Evolutionary conservation across 495 filamentous ascomycete genomes (phyloP), one percentile per base, ranked within the genome.

Genomic region (Aspergillus biplanus): DNA sequence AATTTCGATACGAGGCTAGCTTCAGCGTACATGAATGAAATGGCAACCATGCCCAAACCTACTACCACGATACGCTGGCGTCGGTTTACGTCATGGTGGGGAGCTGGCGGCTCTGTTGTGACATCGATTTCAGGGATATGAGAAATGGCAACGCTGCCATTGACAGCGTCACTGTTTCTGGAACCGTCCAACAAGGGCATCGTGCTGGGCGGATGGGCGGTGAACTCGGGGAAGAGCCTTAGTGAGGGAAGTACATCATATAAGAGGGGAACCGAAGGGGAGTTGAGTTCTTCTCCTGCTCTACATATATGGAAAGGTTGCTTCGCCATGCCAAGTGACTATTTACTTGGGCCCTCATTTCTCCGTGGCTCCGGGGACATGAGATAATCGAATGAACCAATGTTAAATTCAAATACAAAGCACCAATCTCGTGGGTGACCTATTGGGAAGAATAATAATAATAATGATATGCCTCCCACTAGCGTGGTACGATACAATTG

Each of bases 21-120:
- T 18, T 18, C 12, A 42, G 74, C 89, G 77, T 77, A 95, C 92
- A 97, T 96, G 73, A 97, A 93, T 50, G 91, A 87, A 59, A 97
- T 91, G 27, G 92, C 94, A 46, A 98, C 93, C 94, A 98, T 98
- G 9, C 94, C 94, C 75, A 98, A 75, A 8, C 94, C 94, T 32
- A 97, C 92, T 35, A 98, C 85, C 0, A 97, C 92, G 37, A 97
- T 80, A 68, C 82, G 89, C 67, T 92, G 91, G 56, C 89, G 72
- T 42, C 65, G 58, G 37, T 49, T 58, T n/a, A 44, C 39, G 42
- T 61, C 62, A 50, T 61, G 54, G 6, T 34, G 27, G 39, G 37
- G 37, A 12, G 34, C 39, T 12, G 47, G 16, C 0, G 33, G 27
- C 18, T 58, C 54, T 18, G 33, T 16, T 13, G 35, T 31, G 48